phyloP scores from a whole-genome alignment of 768 basidiomycete genomes.

The Boletus fagicola region DNA sequence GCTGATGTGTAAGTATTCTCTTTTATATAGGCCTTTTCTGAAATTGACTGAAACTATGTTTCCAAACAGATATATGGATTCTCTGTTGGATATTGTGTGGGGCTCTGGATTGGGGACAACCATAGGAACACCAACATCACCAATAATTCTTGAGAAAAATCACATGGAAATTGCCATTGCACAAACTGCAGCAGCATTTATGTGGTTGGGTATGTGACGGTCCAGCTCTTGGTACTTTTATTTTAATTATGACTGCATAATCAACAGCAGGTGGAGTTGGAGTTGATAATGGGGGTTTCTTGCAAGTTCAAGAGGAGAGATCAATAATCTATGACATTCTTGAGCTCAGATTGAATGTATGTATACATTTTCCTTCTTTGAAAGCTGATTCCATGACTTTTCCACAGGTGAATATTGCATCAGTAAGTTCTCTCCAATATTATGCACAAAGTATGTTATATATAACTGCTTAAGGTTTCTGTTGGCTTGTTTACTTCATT shows the following conservation, averaged over 20 bases:
- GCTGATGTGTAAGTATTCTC: background rate
- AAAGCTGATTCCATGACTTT: background rate
- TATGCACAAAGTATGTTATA: background rate
- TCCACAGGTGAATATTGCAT: background rate
- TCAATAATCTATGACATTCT: background rate
- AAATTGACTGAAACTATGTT: no score
- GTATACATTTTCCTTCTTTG: background rate
- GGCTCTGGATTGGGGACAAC: no score
- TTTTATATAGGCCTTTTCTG: background rate
- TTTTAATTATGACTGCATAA: no score
- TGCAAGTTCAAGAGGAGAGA: background rate
- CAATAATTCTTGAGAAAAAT: background rate
- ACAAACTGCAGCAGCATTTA: no score
- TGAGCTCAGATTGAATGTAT: constrained; percentile 1
- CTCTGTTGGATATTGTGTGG: background rate
- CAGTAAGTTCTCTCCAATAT: background rate
- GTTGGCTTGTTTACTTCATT: background rate
- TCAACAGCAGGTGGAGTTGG: no score
- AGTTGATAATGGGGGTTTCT: no score
- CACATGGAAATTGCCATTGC: no score
- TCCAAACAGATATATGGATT: no score
- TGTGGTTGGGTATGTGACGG: no score
- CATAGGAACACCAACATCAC: background rate
- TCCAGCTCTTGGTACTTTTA: no score
- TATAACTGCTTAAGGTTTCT: background rate